Evolutionary conservation across 176 grass and related monocot species (phyloP), one percentile per base, ranked within the genome.

Genomic region (Cenchrus fungigraminus): DNA sequence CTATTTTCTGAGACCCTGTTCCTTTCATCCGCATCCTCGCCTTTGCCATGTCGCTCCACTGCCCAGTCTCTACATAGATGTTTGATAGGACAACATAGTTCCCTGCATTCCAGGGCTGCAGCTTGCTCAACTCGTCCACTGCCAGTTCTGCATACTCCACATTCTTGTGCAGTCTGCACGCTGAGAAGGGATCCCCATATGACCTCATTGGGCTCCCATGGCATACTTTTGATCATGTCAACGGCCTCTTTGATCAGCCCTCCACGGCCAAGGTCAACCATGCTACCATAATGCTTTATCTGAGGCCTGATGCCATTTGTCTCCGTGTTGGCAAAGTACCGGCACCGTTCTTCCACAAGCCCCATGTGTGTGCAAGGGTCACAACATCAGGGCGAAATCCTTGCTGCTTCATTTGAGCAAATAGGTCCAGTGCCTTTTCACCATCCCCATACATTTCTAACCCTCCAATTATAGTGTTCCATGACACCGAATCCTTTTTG

Each of bases 401-500:
- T 44, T 84, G 88, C 63, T 65, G 60, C 84, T 88, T 95, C 94
- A 95, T 95, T 82, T 76, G 86, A 87, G 64, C 46, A 85, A 95
- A 93, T 47, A 95, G 71, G 1, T 91, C 71, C 61, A 93, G 71
- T 0, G 88, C 91, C 72, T 85, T 93, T 6, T 89, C 80, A 59
- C 88, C 88, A 73, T 93, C 85, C 20, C 94, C 94, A 61, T 93
- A 91, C 88, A 96, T 87, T 17, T 88, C 94, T 85, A 96, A 89
- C 40, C 94, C 90, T 81, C 89, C 88, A 72, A 96, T 89, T 49
- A 96, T 89, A 61, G 77, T 89, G 84, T 96, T 96, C 94, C 94
- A 96, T 11, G 94, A 96, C 55, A 96, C 86, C 4, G 50, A 74
- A 80, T 96, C 94, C 69, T 78, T 88, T n/a, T 96, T 74, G 4